Evolutionary conservation across 2,329 filamentous ascomycete species (phyloP).

Genomic region (Xylaria sp.): DNA sequence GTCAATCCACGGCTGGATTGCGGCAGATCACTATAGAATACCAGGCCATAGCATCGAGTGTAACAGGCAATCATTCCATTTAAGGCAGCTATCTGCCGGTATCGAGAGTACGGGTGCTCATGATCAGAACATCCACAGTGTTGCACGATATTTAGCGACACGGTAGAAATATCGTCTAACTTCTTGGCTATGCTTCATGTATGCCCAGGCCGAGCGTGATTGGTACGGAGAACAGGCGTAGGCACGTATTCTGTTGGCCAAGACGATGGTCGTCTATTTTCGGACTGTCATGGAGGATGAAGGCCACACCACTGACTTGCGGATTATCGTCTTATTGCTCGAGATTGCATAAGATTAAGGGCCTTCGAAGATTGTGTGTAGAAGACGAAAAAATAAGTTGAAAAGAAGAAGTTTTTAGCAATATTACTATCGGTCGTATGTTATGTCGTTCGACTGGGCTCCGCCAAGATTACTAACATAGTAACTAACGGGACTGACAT

Average conservation of each 20-base stretch:
- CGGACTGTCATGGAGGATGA: conserved; percentile 16
- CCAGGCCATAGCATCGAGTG: conserved; percentile 1
- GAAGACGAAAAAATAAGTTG: conserved; percentile 17
- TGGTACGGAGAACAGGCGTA: background rate
- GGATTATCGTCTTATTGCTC: conserved; percentile 14
- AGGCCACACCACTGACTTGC: background rate
- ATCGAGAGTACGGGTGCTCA: background rate
- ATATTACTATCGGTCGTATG: conserved; percentile 34
- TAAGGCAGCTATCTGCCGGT: conserved; percentile 20
- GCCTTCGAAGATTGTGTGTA: background rate
- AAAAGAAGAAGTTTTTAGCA: conserved; percentile 13
- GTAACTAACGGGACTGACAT: conserved; percentile 16
- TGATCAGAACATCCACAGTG: conserved; percentile 13
- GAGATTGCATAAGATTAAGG: conserved; percentile 23
- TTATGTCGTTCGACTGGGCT: conserved; percentile 32
- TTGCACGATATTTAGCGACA: background rate
- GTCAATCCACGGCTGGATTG: background rate
- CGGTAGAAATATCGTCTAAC: background rate
- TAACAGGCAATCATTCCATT: conserved; percentile 26
- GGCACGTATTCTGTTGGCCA: background rate
- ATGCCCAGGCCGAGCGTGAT: background rate
- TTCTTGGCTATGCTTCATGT: conserved; percentile 2
- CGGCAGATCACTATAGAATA: conserved; percentile 10
- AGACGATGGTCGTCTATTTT: conserved; percentile 17
- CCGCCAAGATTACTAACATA: conserved; percentile 14